Base-by-base conservation (phyloP, 2,329 filamentous ascomycete genomes). In the Colletotrichum graminicola region DNA sequence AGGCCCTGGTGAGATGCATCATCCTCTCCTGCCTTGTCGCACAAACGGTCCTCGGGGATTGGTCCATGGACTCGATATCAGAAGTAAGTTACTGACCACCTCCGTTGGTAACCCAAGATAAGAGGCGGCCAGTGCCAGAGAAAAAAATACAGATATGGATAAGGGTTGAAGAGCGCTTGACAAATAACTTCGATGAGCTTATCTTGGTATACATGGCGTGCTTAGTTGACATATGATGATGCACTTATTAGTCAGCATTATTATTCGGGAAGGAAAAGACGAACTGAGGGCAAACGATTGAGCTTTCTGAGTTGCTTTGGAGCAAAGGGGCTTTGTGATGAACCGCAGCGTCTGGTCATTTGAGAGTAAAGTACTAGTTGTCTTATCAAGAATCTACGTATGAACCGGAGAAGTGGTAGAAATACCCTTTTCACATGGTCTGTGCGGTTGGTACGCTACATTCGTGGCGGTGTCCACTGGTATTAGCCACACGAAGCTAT, bases 201-300 rank as follows among this genome's bases (percentile, higher is more conserved):
- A 62, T 32, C 57, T 71, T 68, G 63, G 64, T 57, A 62, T 23
- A 39, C 41, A 71, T 71, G 57, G 51, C 64, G 64, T 71, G 68
- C 68, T 71, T 52, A n/a, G 18, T n/a, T 18, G 14, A 26, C 12
- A 26, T 5, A 26, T 39, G 3, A 26, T 16, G 6, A 23, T 32
- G 1, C 3, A 23, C 45, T 52, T 36, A 36, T 36, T 23, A 62
- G 32, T 62, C 60, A 52, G n/a, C 60, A 41, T 51, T 29, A 29
- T 18, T 14, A 18, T 7, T 26, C 23, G 12, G 14, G 11, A 49
- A n/a, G 12, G 14, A 14, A 18, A 8, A 29, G 14, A 29, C 23
- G 5, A 51, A 18, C 23, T 29, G 1, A 23, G 14, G 49, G 23
- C 23, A 10, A 12, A 1, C 5, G 21, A 8, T 49, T 23, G 10